Conservation (phyloP, 1,284 basidiomycete genomes). For the Ganoderma leucocontextum region DNA sequence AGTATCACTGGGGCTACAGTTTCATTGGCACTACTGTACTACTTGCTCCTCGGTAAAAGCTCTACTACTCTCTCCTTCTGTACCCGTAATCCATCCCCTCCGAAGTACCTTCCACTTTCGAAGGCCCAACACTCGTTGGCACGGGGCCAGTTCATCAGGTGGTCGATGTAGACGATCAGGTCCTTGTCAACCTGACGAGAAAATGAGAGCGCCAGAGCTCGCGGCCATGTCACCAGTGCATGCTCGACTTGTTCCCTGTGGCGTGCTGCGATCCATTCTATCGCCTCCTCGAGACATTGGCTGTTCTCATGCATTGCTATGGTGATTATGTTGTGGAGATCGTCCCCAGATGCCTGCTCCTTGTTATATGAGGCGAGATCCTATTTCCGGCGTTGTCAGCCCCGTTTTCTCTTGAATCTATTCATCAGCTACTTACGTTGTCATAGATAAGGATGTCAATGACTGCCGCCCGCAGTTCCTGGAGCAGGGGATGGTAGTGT, state of each 20-base stretch:
- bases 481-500: slow-evolving; percentile 43
- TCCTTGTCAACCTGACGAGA: slow-evolving; percentile 10
- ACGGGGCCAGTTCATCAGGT: slow-evolving; percentile 20
- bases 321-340: slow-evolving; percentile 27
- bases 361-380: slow-evolving; percentile 32
- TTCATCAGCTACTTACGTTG: slow-evolving; percentile 41
- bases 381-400: slow-evolving; percentile 32
- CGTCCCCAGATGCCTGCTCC: slow-evolving; percentile 4
- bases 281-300: background rate
- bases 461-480: slow-evolving; percentile 33
- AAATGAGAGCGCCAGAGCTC: slow-evolving; percentile 18
- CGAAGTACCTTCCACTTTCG: slow-evolving; percentile 41
- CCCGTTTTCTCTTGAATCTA: slow-evolving; percentile 5
- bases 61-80: slow-evolving; percentile 24
- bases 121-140: slow-evolving; percentile 37
- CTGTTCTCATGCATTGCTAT: slow-evolving; percentile 36
- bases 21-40: too few species aligned
- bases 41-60: slow-evolving; percentile 22
- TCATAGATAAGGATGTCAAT: slow-evolving; percentile 35
- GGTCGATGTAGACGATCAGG: slow-evolving; percentile 14
- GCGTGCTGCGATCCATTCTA: slow-evolving; percentile 17
- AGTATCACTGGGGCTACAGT: too few species aligned
- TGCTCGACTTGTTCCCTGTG: slow-evolving; percentile 15
- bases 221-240: slow-evolving; percentile 15
- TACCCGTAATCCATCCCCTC: slow-evolving; percentile 33